Base-by-base conservation (phyloP, 1,284 basidiomycete species). In the Melampsora larici-populina region DNA sequence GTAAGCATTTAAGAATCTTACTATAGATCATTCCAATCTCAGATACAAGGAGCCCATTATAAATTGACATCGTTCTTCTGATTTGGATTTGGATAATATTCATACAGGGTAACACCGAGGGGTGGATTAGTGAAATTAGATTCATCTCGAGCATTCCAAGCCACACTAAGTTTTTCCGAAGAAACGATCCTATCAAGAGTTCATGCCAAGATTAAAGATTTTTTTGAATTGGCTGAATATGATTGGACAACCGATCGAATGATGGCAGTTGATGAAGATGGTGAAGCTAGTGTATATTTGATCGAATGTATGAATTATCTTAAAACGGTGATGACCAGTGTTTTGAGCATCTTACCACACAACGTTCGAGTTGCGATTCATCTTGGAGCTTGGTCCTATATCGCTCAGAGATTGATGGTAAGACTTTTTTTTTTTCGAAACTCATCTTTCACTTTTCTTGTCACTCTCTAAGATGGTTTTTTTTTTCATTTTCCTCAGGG, bases 301-400 rank as follows among this genome's bases (percentile, higher is more conserved):
- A 91, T 93, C 82, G 97, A 98, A 84, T 89, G 98, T 82, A 89
- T 97, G 82, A 94, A 94, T 81, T 99, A 96, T 92, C 87, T 99
- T 63, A 93, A 91, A 55, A 97, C 95, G 0, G 93, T 97, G 80
- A 94, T 99, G 80, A 96, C 98, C 84, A 92, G 92, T 40, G 90
- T 98, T 24, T 87, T 92, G 69, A 90, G 97, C 82, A 90, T 92
- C 11, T 80, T 88, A 48, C 85, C 85, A 79, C 90, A 93, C 78
- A 85, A 86, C 7, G 91, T 94, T 84, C 96, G 96, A 85, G 90
- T 92, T 67, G 89, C 91, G 79, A 92, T 93, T 17, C 99, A 97
- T 84, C 88, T 88, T 80, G 91, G 89, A 51, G 94, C 96, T 17
- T 87, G 96, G 55, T 86, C 87, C 46, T 92, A 96, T 82, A 92